Conservation (phyloP, 2,329 filamentous ascomycete species). For the Aspergillus cejpii region DNA sequence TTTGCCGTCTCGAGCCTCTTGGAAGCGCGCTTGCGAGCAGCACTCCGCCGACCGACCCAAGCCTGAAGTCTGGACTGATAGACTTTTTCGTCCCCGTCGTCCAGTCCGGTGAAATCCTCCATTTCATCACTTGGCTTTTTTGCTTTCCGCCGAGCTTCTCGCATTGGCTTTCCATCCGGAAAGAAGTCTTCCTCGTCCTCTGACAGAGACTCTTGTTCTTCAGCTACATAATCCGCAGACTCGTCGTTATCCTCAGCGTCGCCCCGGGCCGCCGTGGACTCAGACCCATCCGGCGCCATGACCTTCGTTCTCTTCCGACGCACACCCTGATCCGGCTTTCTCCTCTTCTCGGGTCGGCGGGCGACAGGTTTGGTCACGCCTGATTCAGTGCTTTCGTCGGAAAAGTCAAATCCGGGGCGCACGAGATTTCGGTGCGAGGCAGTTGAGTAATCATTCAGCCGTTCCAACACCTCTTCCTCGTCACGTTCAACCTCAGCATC, state of each 20-base stretch:
- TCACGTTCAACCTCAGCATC: slow-evolving; percentile 69
- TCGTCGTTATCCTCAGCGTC: slow-evolving; percentile 29
- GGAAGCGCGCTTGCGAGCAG: slow-evolving; percentile 48
- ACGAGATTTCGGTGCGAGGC: slow-evolving; percentile 66
- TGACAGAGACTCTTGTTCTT: slow-evolving; percentile 23
- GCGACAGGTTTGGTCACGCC: slow-evolving; percentile 16
- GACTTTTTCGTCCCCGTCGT: slow-evolving; percentile 80
- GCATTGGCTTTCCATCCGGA: slow-evolving; percentile 25
- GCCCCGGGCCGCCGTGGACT: slow-evolving; percentile 2
- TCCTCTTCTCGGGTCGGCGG: slow-evolving; percentile 29
- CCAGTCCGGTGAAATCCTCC: slow-evolving; percentile 59
- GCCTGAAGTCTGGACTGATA: slow-evolving; percentile 68
- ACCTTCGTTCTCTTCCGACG: not conserved
- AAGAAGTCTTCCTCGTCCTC: slow-evolving; percentile 35
- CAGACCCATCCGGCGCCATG: slow-evolving; percentile 4
- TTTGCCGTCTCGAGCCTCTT: slow-evolving; percentile 31
- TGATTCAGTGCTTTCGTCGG: slow-evolving; percentile 32
- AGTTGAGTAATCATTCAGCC: slow-evolving; percentile 35
- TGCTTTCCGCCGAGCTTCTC: slow-evolving; percentile 15
- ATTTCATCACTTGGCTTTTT: slow-evolving; percentile 35
- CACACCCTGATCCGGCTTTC: slow-evolving; percentile 24
- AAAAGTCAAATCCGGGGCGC: slow-evolving; percentile 63
- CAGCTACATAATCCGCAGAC: slow-evolving; percentile 30
- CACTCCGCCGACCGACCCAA: slow-evolving; percentile 63
- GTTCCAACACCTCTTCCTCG: slow-evolving; percentile 45